phyloP scores from a whole-genome alignment of 129 eudicot genomes.

The Artemisia tridentata region DNA sequence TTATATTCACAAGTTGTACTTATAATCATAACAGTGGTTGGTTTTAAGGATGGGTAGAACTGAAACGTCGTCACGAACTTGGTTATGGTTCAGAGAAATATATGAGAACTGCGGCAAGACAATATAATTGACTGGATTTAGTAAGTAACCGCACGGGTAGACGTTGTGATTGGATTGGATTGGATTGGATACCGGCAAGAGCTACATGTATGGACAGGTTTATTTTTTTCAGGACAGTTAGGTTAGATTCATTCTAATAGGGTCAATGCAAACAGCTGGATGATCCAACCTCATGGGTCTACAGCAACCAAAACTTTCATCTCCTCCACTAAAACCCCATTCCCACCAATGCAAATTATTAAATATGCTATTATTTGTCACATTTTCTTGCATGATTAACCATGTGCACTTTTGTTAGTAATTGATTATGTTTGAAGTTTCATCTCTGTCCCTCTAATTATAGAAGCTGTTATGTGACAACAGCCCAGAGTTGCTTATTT shows the following conservation, averaged over 20 bases:
- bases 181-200: too few species aligned
- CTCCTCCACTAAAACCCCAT: conserved; percentile 18
- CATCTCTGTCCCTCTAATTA: background rate
- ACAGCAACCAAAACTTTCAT: conserved; percentile 6
- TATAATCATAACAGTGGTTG: background rate
- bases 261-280: conserved; percentile 15
- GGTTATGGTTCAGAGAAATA: too few species aligned
- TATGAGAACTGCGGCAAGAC: too few species aligned
- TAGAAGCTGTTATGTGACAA: background rate
- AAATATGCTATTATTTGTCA: background rate
- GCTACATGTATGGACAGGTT: too few species aligned
- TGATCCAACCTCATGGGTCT: conserved; percentile 6
- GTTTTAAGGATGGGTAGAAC: background rate
- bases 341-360: conserved; percentile 1
- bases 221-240: too few species aligned
- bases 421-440: background rate
- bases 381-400: conserved; percentile 13
- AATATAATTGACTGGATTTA: too few species aligned
- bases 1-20: too few species aligned
- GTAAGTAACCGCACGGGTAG: too few species aligned
- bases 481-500: too few species aligned
- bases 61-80: too few species aligned
- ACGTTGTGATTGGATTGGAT: too few species aligned
- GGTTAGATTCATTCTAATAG: background rate
- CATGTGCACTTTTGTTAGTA: conserved; percentile 1